phyloP scores from a whole-genome alignment of 768 basidiomycete species.

The Paxillus rubicundulus region DNA sequence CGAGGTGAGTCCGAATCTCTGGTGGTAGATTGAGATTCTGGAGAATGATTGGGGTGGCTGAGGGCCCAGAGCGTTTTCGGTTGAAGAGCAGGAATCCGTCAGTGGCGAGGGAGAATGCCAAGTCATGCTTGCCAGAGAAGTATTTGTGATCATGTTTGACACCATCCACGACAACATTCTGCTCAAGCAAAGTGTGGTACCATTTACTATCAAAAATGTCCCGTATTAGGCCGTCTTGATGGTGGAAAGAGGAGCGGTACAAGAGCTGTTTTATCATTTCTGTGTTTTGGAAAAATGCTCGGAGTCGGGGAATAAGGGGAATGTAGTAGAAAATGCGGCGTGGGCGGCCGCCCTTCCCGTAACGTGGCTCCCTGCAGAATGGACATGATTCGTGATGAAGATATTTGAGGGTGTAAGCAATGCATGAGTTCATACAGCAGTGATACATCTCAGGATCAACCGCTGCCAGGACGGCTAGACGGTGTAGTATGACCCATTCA shows the following conservation, averaged over 20 bases:
- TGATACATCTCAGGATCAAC: slow-evolving; percentile 26
- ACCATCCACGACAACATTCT: slow-evolving; percentile 29
- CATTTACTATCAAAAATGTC: slow-evolving; percentile 38
- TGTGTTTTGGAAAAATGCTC: no score
- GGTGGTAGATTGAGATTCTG: slow-evolving; percentile 46
- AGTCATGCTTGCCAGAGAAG: slow-evolving; percentile 39
- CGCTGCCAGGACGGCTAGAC: not conserved
- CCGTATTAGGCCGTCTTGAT: no score
- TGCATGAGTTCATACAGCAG: slow-evolving; percentile 36
- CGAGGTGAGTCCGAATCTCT: slow-evolving; percentile 33
- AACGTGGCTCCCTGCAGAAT: slow-evolving; percentile 18
- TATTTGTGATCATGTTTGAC: slow-evolving; percentile 22
- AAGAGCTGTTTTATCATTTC: no score
- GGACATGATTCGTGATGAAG: slow-evolving; percentile 11
- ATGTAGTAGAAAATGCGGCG: no score
- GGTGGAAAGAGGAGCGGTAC: no score
- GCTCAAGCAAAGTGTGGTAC: slow-evolving; percentile 27
- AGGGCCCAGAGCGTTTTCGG: slow-evolving; percentile 22
- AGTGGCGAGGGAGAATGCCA: slow-evolving; percentile 41
- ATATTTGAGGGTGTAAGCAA: slow-evolving; percentile 28
- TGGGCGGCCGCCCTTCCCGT: not conserved
- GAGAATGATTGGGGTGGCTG: slow-evolving; percentile 41
- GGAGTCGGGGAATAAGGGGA: no score
- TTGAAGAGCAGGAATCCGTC: slow-evolving; percentile 45
- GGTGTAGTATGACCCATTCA: slow-evolving; percentile 23